A percentile compares a stretch with the other conserved stretches of the same genome.
Conservation (phyloP, 805 yeast genomes). For the Lipomyces sp. region DNA sequence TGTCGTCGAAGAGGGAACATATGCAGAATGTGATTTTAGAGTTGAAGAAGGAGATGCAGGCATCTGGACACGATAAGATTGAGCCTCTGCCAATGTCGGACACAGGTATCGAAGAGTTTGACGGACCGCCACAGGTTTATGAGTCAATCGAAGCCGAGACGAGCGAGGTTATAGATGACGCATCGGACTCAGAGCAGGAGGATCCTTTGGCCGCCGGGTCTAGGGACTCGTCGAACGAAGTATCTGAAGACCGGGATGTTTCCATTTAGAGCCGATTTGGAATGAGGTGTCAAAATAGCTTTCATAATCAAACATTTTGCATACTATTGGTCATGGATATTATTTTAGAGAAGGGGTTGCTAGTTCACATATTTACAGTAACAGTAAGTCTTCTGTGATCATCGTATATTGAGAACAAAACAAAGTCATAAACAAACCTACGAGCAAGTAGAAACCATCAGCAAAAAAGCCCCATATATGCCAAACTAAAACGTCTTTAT, state of each 20-base stretch:
- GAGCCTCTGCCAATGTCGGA: background rate
- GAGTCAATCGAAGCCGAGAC: background rate
- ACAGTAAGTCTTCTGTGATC: background rate
- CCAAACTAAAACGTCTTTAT: background rate
- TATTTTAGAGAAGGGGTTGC: background rate
- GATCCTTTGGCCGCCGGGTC: background rate
- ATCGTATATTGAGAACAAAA: background rate
- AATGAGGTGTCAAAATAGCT: background rate
- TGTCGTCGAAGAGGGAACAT: slow-evolving; percentile 24
- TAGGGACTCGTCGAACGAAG: background rate
- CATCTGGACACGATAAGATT: background rate
- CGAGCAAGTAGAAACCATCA: background rate
- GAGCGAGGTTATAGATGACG: background rate
- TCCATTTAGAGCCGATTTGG: background rate
- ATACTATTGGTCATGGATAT: background rate
- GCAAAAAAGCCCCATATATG: background rate
- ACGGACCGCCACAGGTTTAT: background rate
- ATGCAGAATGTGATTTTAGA: slow-evolving; percentile 26
- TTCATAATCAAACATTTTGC: background rate
- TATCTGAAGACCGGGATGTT: background rate
- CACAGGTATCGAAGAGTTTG: background rate
- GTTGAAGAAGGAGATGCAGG: slow-evolving; percentile 11
- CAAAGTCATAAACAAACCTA: background rate
- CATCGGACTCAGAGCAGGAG: background rate
- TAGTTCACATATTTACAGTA: background rate